These are phyloP conservation scores for Cytospora paraplurivora DNA, from an alignment of 2,329 filamentous ascomycete species.

Conservation along the genomic window DNA sequence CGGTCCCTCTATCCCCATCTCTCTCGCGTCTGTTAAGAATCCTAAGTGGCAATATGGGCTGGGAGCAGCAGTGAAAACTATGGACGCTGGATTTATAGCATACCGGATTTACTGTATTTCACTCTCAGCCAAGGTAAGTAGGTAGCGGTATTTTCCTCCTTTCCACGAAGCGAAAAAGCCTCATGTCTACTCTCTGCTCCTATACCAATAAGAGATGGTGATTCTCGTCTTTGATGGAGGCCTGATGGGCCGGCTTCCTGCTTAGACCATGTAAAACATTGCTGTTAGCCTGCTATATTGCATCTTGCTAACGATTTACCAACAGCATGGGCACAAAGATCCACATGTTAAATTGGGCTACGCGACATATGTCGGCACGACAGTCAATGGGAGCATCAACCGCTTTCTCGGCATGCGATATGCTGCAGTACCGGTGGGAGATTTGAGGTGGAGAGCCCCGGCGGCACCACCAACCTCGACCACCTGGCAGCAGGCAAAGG, in stretches of 20 bases:
- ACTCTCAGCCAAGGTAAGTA: no score
- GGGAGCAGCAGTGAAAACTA: no score
- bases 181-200: background rate
- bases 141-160: no score
- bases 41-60: no score
- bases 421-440: slow-evolving; percentile 52
- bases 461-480: slow-evolving; percentile 42
- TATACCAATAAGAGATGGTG: background rate
- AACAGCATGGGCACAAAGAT: slow-evolving; percentile 13
- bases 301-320: slow-evolving; percentile 15
- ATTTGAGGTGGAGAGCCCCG: slow-evolving; percentile 55
- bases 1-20: no score
- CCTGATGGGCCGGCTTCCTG: no score
- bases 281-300: background rate
- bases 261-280: background rate
- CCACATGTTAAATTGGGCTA: slow-evolving; percentile 28
- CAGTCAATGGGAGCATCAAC: slow-evolving; percentile 37
- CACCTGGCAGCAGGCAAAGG: slow-evolving; percentile 40
- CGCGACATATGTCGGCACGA: slow-evolving; percentile 26
- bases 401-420: slow-evolving; percentile 54
- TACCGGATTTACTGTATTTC: no score
- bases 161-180: no score
- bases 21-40: no score
- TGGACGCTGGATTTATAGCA: no score
- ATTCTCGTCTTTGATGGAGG: background rate